Evolutionary conservation across 805 yeast species (phyloP), one percentile per base, ranked within the genome.

Genomic region (Tanozyma kutaoensis): DNA sequence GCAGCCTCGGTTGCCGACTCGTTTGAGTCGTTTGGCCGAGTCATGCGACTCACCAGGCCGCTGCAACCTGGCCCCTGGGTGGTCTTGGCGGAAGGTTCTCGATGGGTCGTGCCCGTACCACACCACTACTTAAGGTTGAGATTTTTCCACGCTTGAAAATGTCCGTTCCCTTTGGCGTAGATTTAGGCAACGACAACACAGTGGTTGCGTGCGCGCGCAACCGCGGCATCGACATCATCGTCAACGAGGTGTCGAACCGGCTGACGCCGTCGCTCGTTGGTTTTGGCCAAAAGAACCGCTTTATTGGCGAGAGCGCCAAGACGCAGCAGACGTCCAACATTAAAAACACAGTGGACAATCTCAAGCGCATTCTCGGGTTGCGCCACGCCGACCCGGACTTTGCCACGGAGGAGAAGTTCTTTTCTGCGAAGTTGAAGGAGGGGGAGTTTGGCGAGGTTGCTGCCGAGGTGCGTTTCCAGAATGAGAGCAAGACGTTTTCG

Each of bases 171-270:
- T 80, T 86, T 50, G 98, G 98, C 67, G 76, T 91, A 59, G 98
- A 91, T 73, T 78, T 91, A 54, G 98, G 98, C 64, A 85, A 85
- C 66, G 69, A 72, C 68, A 80, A 72, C 69, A 75, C 95, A 38
- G 96, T 88, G 43, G 71, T 88, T 52, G 97, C 93, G 23, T 60
- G 93, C 52, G 98, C 98, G 37, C 79, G 88, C 57, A 91, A 88
- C 74, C 77, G 97, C 67, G 97, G 97, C 52, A 91, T 91, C 52
- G 99, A 91, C 58, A 77, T 91, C 47, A 82, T 91, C 47, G 97
- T 91, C 62, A 91, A 91, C 55, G 99, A 91, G 62, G 97, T 91
- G 26, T 86, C 97, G 31, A 91, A 91, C 77, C 79, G 99, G 61
- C 58, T 93, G 41, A 91, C 99, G 19, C 98, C 99, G 39, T 51